These are phyloP conservation scores for Stevia rebaudiana DNA, from an alignment of 140 eudicot species.

Conservation along the genomic window DNA sequence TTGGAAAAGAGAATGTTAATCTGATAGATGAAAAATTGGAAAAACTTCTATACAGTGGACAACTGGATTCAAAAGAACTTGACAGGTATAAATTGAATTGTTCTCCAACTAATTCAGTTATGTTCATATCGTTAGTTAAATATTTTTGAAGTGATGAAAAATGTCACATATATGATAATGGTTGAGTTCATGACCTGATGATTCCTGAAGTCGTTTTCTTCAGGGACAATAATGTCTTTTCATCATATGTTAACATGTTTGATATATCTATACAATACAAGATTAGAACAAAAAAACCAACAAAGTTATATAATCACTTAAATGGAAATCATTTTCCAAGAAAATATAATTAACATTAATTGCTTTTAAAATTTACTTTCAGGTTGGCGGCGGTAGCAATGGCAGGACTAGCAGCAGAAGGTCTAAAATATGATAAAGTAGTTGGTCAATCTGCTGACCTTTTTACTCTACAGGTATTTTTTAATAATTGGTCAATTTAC, in stretches of 20 bases:
- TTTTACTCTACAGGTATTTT: constrained; percentile 82
- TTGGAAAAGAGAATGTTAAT: constrained; percentile 92
- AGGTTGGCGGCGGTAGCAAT: constrained; percentile 97
- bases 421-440: constrained; percentile 84
- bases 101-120: constrained; percentile 7
- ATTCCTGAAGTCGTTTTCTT: background rate
- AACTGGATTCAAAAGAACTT: constrained; percentile 85
- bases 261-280: background rate
- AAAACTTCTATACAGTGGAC: constrained; percentile 89
- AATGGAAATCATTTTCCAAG: background rate
- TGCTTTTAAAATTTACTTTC: constrained; percentile 9
- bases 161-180: background rate
- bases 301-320: background rate
- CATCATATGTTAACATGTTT: background rate
- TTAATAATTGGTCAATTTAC: background rate
- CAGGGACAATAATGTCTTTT: too few species aligned
- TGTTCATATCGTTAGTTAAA: background rate
- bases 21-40: constrained; percentile 79
- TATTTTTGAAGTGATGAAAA: background rate
- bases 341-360: background rate
- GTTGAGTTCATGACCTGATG: background rate
- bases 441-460: constrained; percentile 96
- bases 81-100: constrained; percentile 59
- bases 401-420: constrained; percentile 99
- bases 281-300: background rate